phyloP scores from a whole-genome alignment of 2,329 filamentous ascomycete species.

The Chrysoporthe austroafricana region DNA sequence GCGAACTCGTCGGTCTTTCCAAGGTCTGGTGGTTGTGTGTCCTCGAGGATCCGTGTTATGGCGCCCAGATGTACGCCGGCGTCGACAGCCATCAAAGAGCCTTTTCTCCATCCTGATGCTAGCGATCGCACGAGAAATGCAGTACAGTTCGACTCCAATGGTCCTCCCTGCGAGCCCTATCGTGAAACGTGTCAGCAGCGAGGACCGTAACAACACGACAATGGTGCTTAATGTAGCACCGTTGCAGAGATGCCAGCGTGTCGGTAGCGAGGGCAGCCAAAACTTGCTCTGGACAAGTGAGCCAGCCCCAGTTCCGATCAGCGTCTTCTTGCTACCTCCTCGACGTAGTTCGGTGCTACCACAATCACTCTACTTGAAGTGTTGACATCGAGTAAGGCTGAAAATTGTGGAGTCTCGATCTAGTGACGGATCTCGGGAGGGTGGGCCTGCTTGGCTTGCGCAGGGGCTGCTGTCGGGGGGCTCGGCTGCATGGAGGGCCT shows the following conservation, averaged over 20 bases:
- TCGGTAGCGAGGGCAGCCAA: not conserved
- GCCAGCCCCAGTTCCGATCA: not conserved
- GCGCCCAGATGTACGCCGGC: constrained; percentile 87
- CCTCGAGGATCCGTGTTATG: constrained; percentile 78
- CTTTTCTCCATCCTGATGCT: constrained; percentile 76
- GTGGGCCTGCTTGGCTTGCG: constrained; percentile 11
- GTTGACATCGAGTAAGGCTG: constrained; percentile 21
- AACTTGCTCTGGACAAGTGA: not conserved
- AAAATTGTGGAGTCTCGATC: constrained; percentile 21
- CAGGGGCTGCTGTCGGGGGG: constrained; percentile 18
- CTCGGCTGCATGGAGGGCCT: constrained; percentile 14
- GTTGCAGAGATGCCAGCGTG: not conserved
- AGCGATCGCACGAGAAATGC: constrained; percentile 86
- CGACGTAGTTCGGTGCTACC: not conserved
- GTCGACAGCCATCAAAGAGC: constrained; percentile 89
- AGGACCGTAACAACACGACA: not conserved
- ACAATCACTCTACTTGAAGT: constrained; percentile 17
- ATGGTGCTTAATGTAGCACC: constrained; percentile 13
- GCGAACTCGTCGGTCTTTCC: constrained; percentile 38
- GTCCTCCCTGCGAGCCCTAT: constrained; percentile 88
- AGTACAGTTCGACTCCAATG: constrained; percentile 86
- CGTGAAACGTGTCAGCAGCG: constrained; percentile 37
- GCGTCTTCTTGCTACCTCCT: not conserved
- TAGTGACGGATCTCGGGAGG: constrained; percentile 22
- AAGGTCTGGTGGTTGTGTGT: constrained; percentile 47